Evolutionary conservation across 495 filamentous ascomycete species (phyloP).

Genomic region (Apiosordaria backusii): DNA sequence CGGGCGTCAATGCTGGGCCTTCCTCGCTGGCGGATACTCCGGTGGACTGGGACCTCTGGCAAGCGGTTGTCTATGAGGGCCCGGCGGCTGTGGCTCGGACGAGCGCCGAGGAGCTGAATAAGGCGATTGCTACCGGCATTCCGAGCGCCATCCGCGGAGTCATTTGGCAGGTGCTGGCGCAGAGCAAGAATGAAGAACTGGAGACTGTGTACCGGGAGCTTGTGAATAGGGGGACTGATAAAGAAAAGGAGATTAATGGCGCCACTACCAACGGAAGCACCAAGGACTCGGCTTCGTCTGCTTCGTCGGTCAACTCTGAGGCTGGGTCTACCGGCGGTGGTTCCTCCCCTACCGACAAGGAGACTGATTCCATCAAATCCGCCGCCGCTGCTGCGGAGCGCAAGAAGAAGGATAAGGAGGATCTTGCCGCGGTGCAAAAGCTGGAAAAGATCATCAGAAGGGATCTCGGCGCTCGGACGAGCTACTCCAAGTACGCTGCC

Average conservation of each 20-base stretch:
- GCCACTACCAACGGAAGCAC: constrained; percentile 43
- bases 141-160: constrained; percentile 92
- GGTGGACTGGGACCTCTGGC: constrained; percentile 98
- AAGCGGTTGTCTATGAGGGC: constrained; percentile 89
- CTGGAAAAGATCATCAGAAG: constrained; percentile 88
- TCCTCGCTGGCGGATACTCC: constrained; percentile 61
- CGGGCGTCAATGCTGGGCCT: constrained; percentile 68
- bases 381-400: constrained; percentile 60
- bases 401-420: constrained; percentile 72
- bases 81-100: constrained; percentile 78
- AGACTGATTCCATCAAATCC: constrained; percentile 63
- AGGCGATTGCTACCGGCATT: constrained; percentile 88
- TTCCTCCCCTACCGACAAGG: constrained; percentile 58
- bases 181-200: constrained; percentile 86
- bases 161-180: constrained; percentile 95
- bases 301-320: constrained; percentile 80
- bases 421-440: constrained; percentile 65
- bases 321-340: constrained; percentile 62
- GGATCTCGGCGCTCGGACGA: constrained; percentile 88
- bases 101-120: constrained; percentile 81
- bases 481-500: constrained; percentile 90
- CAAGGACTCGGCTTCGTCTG: constrained; percentile 70
- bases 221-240: constrained; percentile 73
- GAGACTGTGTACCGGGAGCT: constrained; percentile 86
- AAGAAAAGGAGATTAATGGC: constrained; percentile 62